Percentiles rank a stretch among this genome's conserved stretches.
Conservation (phyloP, 1,139 yeast genomes). For the Suhomyces panamericanus region DNA sequence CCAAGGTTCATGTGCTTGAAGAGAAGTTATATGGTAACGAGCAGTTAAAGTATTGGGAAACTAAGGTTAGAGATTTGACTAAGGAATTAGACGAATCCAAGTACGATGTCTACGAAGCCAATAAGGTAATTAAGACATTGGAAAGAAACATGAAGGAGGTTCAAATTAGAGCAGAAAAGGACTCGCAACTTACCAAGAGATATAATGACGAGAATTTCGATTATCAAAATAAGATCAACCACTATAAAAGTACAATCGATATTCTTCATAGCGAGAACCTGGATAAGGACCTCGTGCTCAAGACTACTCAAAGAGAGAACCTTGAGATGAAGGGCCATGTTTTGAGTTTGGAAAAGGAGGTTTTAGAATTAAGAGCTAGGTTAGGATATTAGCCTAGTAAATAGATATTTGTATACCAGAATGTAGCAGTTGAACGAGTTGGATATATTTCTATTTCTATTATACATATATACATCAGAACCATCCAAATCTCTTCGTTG, state of each 20-base stretch:
- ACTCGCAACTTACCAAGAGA: slow-evolving; percentile 38
- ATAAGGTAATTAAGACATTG: slow-evolving; percentile 31
- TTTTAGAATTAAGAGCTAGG: slow-evolving; percentile 57
- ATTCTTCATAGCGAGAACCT: slow-evolving; percentile 38
- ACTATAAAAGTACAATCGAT: slow-evolving; percentile 37
- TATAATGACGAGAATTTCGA: slow-evolving; percentile 52
- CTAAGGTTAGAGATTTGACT: slow-evolving; percentile 35
- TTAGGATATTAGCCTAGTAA: slow-evolving; percentile 18
- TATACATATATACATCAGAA: slow-evolving; percentile 17
- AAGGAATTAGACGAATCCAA: slow-evolving; percentile 33
- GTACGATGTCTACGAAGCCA: slow-evolving; percentile 33
- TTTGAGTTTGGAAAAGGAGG: slow-evolving; percentile 61
- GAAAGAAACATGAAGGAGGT: slow-evolving; percentile 39
- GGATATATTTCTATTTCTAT: neutral
- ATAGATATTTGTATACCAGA: neutral
- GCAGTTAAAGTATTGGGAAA: slow-evolving; percentile 48
- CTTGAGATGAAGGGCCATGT: slow-evolving; percentile 55
- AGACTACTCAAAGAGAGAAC: slow-evolving; percentile 37
- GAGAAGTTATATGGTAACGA: slow-evolving; percentile 47
- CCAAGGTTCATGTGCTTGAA: slow-evolving; percentile 37
- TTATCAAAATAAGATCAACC: slow-evolving; percentile 43
- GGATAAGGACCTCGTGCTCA: slow-evolving; percentile 43
- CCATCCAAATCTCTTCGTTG: slow-evolving; percentile 22
- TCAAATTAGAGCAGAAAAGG: slow-evolving; percentile 39
- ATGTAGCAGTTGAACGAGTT: no score